Evolutionary conservation across 2,329 filamentous ascomycete genomes (phyloP).

Genomic region (Fusarium globosum): DNA sequence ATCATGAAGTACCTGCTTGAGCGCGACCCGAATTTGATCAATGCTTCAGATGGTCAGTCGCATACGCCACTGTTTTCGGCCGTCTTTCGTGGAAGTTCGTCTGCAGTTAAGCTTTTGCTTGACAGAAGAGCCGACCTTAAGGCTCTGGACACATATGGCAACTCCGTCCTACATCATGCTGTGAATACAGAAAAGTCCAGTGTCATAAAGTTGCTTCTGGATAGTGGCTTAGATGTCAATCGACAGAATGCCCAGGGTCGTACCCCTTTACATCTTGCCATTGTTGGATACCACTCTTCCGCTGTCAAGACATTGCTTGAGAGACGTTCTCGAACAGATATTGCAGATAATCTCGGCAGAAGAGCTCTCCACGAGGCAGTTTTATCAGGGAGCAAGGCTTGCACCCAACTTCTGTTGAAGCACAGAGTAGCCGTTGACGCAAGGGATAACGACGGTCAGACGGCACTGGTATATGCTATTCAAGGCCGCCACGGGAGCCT

Average conservation of each 20-base stretch:
- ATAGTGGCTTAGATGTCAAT: neutral
- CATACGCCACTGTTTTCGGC: conserved; percentile 1
- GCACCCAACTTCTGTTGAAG: neutral
- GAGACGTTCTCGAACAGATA: neutral
- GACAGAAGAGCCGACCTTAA: neutral
- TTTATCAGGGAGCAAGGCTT: neutral
- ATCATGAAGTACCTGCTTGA: conserved; percentile 1
- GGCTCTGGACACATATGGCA: neutral
- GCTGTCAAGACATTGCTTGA: conserved; percentile 1
- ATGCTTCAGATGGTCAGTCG: neutral
- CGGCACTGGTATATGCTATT: neutral
- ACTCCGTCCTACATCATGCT: neutral
- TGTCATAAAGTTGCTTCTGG: neutral
- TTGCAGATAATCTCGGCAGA: neutral
- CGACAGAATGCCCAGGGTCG: neutral
- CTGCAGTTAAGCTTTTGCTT: neutral
- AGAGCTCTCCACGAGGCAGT: conserved; percentile 1
- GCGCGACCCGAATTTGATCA: neutral
- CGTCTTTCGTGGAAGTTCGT: neutral
- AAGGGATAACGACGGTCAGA: neutral
- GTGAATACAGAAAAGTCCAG: neutral
- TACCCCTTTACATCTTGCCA: conserved; percentile 3
- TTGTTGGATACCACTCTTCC: neutral
- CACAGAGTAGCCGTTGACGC: neutral
- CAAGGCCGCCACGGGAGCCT: neutral